These are phyloP conservation scores for Nakaseomyces glabratus DNA, from an alignment of 1,139 yeast genomes.

Conservation along the genomic window DNA sequence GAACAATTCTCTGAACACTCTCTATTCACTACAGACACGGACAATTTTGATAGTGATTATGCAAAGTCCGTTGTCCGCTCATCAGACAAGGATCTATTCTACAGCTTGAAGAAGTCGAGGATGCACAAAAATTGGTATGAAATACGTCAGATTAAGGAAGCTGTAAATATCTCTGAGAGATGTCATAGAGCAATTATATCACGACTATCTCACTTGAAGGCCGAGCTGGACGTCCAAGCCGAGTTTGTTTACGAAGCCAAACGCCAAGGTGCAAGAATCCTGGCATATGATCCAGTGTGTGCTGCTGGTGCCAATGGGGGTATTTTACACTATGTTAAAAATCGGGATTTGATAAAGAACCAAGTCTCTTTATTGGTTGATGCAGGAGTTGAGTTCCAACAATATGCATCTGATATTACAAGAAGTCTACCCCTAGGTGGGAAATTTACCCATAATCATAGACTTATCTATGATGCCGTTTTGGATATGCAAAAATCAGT, in stretches of 20 bases:
- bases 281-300: slow-evolving; percentile 91
- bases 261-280: slow-evolving; percentile 84
- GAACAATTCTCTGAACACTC: slow-evolving; percentile 18
- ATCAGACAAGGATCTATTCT: slow-evolving; percentile 44
- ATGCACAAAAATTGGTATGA: slow-evolving; percentile 78
- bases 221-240: slow-evolving; percentile 90
- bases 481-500: slow-evolving; percentile 71
- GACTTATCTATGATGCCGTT: slow-evolving; percentile 75
- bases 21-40: slow-evolving; percentile 36
- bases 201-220: slow-evolving; percentile 76
- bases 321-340: slow-evolving; percentile 80
- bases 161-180: slow-evolving; percentile 76
- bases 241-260: slow-evolving; percentile 89
- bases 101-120: slow-evolving; percentile 81
- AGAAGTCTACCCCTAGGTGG: slow-evolving; percentile 91
- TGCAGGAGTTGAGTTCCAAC: slow-evolving; percentile 96
- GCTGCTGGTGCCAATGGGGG: slow-evolving; percentile 91
- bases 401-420: slow-evolving; percentile 90
- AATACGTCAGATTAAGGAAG: slow-evolving; percentile 63
- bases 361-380: slow-evolving; percentile 71
- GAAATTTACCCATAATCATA: slow-evolving; percentile 79
- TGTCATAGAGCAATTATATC: slow-evolving; percentile 90
- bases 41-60: slow-evolving; percentile 12
- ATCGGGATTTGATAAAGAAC: slow-evolving; percentile 56
- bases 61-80: slow-evolving; percentile 22